Base-by-base conservation (phyloP, 2,329 filamentous ascomycete genomes). In the Tolypocladium ophioglossoides region DNA sequence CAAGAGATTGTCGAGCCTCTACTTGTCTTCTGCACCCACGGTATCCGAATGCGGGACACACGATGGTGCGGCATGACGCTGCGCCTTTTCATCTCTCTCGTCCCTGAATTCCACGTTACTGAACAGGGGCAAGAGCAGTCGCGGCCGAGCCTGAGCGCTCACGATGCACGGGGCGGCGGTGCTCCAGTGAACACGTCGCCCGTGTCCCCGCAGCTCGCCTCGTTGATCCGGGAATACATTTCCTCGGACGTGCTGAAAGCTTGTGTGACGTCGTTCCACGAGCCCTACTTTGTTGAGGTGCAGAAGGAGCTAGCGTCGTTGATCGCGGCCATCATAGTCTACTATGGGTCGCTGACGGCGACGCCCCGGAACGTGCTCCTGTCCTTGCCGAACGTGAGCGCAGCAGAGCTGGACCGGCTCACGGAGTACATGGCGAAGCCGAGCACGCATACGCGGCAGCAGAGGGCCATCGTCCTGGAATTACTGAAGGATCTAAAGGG, bases 221-320 rank as follows among this genome's bases (percentile, higher is more conserved):
- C 78, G 9, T 86, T 79, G 9, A 88, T 97, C 58, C 85, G 91
- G 52, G 90, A 96, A 64, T 99, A 91, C 69, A 91, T 97, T 65
- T 90, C 85, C 52, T 84, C 84, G 6, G 88, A 96, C 60, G 89
- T 97, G 2, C 80, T 99, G 51, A 89, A 91, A 72, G 90, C 91
- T 0, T 92, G 88, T 64, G 89, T 96, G 66, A 89, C 86, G 2
- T 95, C 89, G 2, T 83, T 99, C 51, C 89, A 97, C 70, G 94
- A 99, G 61, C 86, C 90, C 0, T 96, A 97, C 70, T 99, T 97
- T 70, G 91, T 96, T 37, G 94, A 99, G 61, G 82, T 95, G 58
- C 94, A 99, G 64, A 92, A 91, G 66, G 91, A 99, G 52, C 78
- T 99, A 24, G 92, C 91, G 0, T 82, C 85, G 24, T 77, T 97